Base-by-base conservation (phyloP, 73 alveolate genomes). In the Paramecium primaurelia region DNA sequence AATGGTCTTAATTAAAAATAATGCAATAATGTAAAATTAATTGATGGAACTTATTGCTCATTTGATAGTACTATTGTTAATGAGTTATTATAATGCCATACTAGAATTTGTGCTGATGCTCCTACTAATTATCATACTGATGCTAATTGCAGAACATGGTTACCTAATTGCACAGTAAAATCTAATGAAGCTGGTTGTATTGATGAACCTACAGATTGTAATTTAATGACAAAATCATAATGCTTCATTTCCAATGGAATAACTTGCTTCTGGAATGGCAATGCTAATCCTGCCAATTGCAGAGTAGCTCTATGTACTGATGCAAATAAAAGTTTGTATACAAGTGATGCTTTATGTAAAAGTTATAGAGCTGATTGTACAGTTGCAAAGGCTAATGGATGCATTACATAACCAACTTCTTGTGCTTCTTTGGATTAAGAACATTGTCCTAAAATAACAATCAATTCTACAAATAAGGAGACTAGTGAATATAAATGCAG, bases 51-150 rank as follows among this genome's bases (percentile, higher is more conserved):
- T 20, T 18, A 54, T 5, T 54, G 69, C 3, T 54, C 69, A 18
- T 54, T 54, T 54, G 69, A 54, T 18, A 54, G 69, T 54, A 54
- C 28, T 0, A 54, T 54, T 0, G 69, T 18, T 18, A 34, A 54
- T 8, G 69, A 54, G 12, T 1, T 4, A 0, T 18, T 18, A 18
- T 54, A 54, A 54, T 54, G 69, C 20, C 69, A 54, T 54, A n/a
- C 69, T 54, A 54, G 69, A 54, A 16, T 54, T 54, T 73, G 87
- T 73, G 87, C 87, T 8, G 47, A 32, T 36, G 87, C 87, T 30
- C 59, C 54, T 11, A 30, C 58, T 16, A 37, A 36, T 6, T 20
- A 16, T 40, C 8, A 34, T 8, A 73, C 87, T 36, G 87, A 73
- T 73, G 87, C 58, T 36, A 34, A 54, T 7, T 73, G 87, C 40